Conservation (phyloP, 768 basidiomycete species). For the Mycena vitilis region DNA sequence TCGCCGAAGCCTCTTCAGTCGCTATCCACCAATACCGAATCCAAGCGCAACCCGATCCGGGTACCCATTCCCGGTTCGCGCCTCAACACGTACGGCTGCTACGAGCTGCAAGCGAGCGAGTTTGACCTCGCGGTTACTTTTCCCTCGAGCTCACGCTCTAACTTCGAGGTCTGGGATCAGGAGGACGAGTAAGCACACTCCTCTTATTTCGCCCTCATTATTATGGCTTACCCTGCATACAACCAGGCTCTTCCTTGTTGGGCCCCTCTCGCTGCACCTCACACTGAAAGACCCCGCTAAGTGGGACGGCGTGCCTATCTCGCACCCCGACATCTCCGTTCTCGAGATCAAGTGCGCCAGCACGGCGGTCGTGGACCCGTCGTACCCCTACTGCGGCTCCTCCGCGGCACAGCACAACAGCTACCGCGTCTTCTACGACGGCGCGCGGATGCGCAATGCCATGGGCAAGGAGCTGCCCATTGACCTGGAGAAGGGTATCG, state of each 20-base stretch:
- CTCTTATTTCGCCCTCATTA: not conserved
- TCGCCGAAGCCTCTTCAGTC: constrained; percentile 5
- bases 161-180: constrained; percentile 38
- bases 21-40: constrained; percentile 28
- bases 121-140: constrained; percentile 29
- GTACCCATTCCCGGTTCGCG: constrained; percentile 25
- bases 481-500: constrained; percentile 40
- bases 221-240: not conserved
- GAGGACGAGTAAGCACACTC: constrained; percentile 32
- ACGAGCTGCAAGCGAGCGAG: constrained; percentile 27
- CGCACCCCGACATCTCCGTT: constrained; percentile 48
- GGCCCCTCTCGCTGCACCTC: constrained; percentile 47
- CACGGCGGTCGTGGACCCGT: constrained; percentile 35
- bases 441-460: constrained; percentile 21
- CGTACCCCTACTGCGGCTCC: constrained; percentile 36
- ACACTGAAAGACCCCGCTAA: constrained; percentile 44
- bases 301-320: constrained; percentile 45
- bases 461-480: constrained; percentile 30
- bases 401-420: constrained; percentile 9
- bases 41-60: constrained; percentile 17
- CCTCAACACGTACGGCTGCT: constrained; percentile 30
- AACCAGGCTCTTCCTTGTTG: constrained; percentile 38
- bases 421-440: constrained; percentile 29
- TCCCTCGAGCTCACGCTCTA: constrained; percentile 13
- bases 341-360: constrained; percentile 48